These are phyloP conservation scores for Haematococcus sp. DNA, from an alignment of 139 green algal genomes.

Conservation along the genomic window DNA sequence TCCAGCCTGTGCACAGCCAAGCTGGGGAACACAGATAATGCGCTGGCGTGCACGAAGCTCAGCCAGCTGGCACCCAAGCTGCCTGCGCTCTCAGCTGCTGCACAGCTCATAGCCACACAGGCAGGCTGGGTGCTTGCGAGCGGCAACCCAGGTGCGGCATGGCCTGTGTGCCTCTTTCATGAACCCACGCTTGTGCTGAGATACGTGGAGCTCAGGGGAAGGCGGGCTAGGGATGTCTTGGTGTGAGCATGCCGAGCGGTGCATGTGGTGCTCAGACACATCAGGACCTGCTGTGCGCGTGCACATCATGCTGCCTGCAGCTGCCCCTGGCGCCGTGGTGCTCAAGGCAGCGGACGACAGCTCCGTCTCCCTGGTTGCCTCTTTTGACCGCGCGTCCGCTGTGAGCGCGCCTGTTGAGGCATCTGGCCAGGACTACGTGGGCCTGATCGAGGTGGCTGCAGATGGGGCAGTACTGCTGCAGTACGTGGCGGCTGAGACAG, in stretches of 20 bases:
- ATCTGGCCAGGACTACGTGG: not conserved
- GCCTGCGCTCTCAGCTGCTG: too few species aligned
- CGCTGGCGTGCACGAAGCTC: too few species aligned
- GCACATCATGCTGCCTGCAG: not conserved
- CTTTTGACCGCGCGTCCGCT: slow-evolving; percentile 3
- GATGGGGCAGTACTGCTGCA: not conserved
- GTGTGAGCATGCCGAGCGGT: not conserved
- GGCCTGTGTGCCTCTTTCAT: too few species aligned
- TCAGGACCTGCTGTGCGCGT: not conserved
- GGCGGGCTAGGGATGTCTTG: too few species aligned
- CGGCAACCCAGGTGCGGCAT: too few species aligned
- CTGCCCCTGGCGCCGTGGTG: not conserved
- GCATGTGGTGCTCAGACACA: not conserved
- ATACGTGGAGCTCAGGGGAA: too few species aligned
- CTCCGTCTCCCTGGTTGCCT: not conserved
- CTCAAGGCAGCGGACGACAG: not conserved
- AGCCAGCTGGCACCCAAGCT: too few species aligned
- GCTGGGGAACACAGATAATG: too few species aligned
- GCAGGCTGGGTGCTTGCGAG: too few species aligned
- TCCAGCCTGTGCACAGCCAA: not conserved
- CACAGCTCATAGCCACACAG: too few species aligned
- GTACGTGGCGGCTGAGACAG: slow-evolving; percentile 15
- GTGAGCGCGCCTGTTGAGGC: not conserved
- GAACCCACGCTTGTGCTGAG: too few species aligned
- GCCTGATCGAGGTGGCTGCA: not conserved